phyloP scores from a whole-genome alignment of 1,139 yeast species.

The Pichia sp. region DNA sequence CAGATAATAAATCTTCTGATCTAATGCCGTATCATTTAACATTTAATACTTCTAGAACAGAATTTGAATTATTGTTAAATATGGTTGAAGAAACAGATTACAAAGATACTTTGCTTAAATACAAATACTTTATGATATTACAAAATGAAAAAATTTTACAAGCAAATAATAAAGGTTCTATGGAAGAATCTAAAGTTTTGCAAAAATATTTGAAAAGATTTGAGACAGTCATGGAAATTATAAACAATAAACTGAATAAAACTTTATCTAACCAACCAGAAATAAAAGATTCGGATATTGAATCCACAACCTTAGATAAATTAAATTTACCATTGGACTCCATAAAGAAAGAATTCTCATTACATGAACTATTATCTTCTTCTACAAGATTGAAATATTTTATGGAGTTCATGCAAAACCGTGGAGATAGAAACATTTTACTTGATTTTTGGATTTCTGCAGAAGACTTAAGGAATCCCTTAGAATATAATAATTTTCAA shows the following conservation, averaged over 20 bases:
- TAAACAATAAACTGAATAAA: conserved; percentile 3
- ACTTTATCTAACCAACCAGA: neutral
- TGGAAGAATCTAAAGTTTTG: conserved; percentile 8
- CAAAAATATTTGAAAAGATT: conserved; percentile 8
- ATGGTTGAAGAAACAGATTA: conserved; percentile 2
- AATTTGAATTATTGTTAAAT: conserved; percentile 6
- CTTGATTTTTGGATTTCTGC: conserved; percentile 64
- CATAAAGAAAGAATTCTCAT: conserved; percentile 11
- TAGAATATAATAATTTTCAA: conserved; percentile 36
- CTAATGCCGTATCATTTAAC: neutral
- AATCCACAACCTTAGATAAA: neutral
- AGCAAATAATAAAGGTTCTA: neutral
- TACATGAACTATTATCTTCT: conserved; percentile 40
- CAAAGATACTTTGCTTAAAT: conserved; percentile 36
- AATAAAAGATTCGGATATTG: neutral
- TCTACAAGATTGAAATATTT: conserved; percentile 46
- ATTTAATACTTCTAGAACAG: conserved; percentile 1
- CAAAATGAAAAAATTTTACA: conserved; percentile 3
- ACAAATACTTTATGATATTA: conserved; percentile 38
- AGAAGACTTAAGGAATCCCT: conserved; percentile 64
- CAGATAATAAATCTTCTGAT: conserved; percentile 12
- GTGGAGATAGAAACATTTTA: conserved; percentile 35
- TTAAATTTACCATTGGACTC: neutral
- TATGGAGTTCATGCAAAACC: conserved; percentile 49
- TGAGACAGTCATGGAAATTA: neutral